A percentile compares a stretch with the other conserved stretches of the same genome.
These are phyloP conservation scores for Salix caprea DNA, from an alignment of 345 rosid genomes.

Conservation along the genomic window DNA sequence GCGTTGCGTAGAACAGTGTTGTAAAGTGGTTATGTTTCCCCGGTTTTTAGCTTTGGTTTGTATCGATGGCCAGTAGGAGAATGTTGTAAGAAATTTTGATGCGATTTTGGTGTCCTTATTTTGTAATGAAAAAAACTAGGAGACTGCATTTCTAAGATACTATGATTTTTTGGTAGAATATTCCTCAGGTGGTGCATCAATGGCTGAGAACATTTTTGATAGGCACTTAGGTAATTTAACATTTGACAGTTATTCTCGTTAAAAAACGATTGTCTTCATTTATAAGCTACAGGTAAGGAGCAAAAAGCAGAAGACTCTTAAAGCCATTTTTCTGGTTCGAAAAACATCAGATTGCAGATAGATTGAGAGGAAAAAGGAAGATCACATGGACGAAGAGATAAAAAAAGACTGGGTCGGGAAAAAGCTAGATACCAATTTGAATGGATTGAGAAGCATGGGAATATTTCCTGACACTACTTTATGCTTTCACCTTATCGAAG, in stretches of 20 bases:
- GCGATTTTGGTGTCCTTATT: background rate
- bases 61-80: background rate
- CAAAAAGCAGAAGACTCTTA: background rate
- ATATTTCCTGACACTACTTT: background rate
- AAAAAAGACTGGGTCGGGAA: background rate
- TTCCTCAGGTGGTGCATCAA: background rate
- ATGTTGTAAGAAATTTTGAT: background rate
- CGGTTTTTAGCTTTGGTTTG: background rate
- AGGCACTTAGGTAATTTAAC: background rate
- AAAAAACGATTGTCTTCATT: background rate
- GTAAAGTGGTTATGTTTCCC: background rate
- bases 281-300: background rate
- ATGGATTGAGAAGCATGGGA: too few species aligned
- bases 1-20: background rate
- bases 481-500: background rate
- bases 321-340: background rate
- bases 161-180: background rate
- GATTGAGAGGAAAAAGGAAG: background rate
- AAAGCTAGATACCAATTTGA: background rate
- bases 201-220: background rate
- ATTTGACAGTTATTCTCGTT: too few species aligned
- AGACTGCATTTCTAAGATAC: background rate
- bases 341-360: background rate
- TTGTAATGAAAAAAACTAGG: background rate
- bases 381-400: too few species aligned